phyloP scores from a whole-genome alignment of 2,329 filamentous ascomycete genomes.

The Fonsecaea pedrosoi region DNA sequence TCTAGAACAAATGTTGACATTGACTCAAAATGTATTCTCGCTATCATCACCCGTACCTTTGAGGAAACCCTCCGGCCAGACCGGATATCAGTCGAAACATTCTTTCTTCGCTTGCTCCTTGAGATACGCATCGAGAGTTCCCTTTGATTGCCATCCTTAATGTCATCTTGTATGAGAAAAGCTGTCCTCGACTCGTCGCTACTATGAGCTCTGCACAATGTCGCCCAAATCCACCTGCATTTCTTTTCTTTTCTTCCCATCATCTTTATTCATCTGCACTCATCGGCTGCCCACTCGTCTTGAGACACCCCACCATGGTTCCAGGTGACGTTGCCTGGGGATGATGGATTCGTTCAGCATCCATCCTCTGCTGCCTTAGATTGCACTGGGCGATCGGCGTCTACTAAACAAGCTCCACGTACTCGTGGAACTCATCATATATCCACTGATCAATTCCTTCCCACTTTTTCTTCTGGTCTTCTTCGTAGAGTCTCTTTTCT shows the following conservation, averaged over 20 bases:
- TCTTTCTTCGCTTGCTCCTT: neutral
- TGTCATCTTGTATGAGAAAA: neutral
- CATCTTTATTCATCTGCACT: neutral
- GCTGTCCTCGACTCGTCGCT: neutral
- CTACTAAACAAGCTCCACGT: conserved; percentile 49
- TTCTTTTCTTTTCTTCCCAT: neutral
- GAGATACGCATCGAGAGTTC: neutral
- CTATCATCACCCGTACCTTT: neutral
- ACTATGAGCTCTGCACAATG: neutral
- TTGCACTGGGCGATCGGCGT: neutral
- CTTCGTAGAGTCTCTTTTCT: conserved; percentile 29
- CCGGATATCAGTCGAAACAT: neutral
- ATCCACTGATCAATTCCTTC: conserved; percentile 48
- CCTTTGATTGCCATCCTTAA: neutral
- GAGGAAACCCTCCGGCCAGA: neutral
- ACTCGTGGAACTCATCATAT: conserved; percentile 50
- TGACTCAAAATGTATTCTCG: neutral
- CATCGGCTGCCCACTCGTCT: neutral
- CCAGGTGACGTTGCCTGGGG: neutral
- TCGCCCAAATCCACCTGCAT: neutral
- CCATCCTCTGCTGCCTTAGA: neutral
- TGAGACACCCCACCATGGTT: neutral
- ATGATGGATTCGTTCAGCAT: neutral
- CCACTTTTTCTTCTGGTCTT: conserved; percentile 42
- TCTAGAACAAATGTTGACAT: too few relatives aligned